phyloP scores from a whole-genome alignment of 805 yeast genomes.

The Metschnikowia drakensbergensis region DNA sequence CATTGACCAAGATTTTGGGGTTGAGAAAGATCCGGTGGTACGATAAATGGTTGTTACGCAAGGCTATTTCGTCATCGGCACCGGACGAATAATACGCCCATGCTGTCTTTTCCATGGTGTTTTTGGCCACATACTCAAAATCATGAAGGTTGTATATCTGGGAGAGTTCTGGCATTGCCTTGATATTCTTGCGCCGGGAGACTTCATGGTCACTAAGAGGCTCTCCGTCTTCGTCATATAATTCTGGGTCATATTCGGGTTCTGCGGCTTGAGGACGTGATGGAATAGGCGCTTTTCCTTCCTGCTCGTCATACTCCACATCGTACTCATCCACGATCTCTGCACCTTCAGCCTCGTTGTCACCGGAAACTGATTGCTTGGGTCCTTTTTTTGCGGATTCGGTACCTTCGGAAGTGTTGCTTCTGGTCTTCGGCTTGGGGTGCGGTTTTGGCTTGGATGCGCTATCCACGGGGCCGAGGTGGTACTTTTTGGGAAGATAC shows the following conservation, averaged over 20 bases:
- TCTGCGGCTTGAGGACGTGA: not conserved
- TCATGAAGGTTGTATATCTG: slow-evolving; percentile 76
- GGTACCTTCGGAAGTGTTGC: not conserved
- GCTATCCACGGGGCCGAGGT: slow-evolving; percentile 35
- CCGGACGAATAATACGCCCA: slow-evolving; percentile 75
- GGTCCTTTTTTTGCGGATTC: not conserved
- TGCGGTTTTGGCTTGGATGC: slow-evolving; percentile 9
- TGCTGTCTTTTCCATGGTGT: slow-evolving; percentile 69
- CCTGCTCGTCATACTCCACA: slow-evolving; percentile 35
- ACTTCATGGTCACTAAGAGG: slow-evolving; percentile 14
- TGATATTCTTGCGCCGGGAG: slow-evolving; percentile 11
- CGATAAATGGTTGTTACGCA: slow-evolving; percentile 42
- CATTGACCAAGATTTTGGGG: slow-evolving; percentile 41
- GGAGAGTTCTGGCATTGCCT: slow-evolving; percentile 61
- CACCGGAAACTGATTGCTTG: not conserved
- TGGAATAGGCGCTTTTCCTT: slow-evolving; percentile 23
- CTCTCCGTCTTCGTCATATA: slow-evolving; percentile 23
- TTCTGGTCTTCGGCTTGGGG: not conserved
- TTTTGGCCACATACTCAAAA: slow-evolving; percentile 81
- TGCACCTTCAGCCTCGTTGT: not conserved
- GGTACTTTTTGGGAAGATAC: slow-evolving; percentile 47
- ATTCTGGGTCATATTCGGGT: slow-evolving; percentile 12
- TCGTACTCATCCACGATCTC: slow-evolving; percentile 17
- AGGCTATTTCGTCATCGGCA: slow-evolving; percentile 46
- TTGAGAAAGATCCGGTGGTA: slow-evolving; percentile 42